Base-by-base conservation (phyloP, 1,284 basidiomycete species). In the Puccinia triticina region DNA sequence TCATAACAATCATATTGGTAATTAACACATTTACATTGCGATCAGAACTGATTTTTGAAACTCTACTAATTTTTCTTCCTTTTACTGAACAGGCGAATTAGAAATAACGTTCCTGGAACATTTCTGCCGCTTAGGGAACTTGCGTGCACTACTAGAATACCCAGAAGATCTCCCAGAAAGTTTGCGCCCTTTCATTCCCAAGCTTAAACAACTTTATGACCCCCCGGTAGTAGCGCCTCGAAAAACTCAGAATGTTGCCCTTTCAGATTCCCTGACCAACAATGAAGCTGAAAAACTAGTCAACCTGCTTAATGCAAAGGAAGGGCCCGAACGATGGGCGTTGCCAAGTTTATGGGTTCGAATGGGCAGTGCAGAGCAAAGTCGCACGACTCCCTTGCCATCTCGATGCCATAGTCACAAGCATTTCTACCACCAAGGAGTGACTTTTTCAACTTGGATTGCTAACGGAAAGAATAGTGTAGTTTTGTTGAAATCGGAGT, bases 1-100 rank as follows among this genome's bases (percentile, higher is more conserved):
- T 21, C 77, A 79, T 43, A 79, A 79, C 34, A 79, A 72, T 79
- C 66, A 50, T 34, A 53, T 79, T n/a, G 66, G 77, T 59, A 21
- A 69, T 48, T 43, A 23, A 43, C 12, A 43, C 40, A 43, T 12
- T 43, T 43, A 43, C 4, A 43, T 12, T 43, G 12, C 4, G 7
- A 43, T 12, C 40, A 43, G 40, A 43, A n/a, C n/a, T n/a, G n/a
- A n/a, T n/a, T n/a, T n/a, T n/a, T n/a, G n/a, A n/a, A n/a, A n/a
- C n/a, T n/a, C n/a, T n/a, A n/a, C n/a, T n/a, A n/a, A n/a, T n/a
- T n/a, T n/a, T n/a, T n/a, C n/a, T n/a, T n/a, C n/a, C n/a, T n/a
- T n/a, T 12, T 43, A 12, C 50, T 8, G 16, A 46, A 23, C 71
- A 73, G 71, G 71, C 21, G n/a, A 73, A 50, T 23, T 73, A 50